phyloP scores from a whole-genome alignment of 1,284 basidiomycete genomes.

The Microstroma glucosiphilum region DNA sequence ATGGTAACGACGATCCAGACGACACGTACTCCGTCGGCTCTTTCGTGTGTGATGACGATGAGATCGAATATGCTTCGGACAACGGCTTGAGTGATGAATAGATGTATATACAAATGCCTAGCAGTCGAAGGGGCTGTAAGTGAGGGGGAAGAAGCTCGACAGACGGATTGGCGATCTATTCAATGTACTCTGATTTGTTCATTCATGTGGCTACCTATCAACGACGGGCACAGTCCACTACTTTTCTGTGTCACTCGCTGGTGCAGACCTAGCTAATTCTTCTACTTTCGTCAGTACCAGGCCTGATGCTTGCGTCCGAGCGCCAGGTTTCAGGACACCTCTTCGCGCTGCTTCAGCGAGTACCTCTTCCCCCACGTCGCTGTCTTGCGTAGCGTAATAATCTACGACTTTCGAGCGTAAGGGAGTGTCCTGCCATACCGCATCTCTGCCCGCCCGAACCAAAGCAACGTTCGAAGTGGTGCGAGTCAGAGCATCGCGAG shows the following conservation, averaged over 20 bases:
- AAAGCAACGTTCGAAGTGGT: background rate
- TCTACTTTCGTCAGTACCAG: no score
- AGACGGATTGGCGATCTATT: no score
- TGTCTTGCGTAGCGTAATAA: background rate
- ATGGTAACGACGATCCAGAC: background rate
- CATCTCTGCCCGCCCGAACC: background rate
- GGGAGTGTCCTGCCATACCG: background rate
- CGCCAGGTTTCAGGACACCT: background rate
- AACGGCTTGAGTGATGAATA: background rate
- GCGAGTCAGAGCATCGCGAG: background rate
- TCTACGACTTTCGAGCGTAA: background rate
- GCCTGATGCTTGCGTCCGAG: no score
- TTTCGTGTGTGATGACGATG: conserved; percentile 16
- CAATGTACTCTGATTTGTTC: no score
- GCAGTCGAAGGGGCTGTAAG: background rate
- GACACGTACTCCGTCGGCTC: conserved; percentile 13
- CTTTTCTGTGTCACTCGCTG: no score
- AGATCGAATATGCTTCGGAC: conserved; percentile 4
- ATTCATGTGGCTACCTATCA: no score
- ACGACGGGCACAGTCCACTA: no score
- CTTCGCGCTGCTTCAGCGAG: background rate
- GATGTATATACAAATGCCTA: background rate
- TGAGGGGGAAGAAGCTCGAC: no score
- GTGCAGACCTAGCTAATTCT: no score
- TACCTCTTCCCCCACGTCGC: background rate